A percentile compares a stretch with the other conserved stretches of the same genome.
phyloP scores from a whole-genome alignment of 2,329 filamentous ascomycete genomes.

The Meredithiella fracta region DNA sequence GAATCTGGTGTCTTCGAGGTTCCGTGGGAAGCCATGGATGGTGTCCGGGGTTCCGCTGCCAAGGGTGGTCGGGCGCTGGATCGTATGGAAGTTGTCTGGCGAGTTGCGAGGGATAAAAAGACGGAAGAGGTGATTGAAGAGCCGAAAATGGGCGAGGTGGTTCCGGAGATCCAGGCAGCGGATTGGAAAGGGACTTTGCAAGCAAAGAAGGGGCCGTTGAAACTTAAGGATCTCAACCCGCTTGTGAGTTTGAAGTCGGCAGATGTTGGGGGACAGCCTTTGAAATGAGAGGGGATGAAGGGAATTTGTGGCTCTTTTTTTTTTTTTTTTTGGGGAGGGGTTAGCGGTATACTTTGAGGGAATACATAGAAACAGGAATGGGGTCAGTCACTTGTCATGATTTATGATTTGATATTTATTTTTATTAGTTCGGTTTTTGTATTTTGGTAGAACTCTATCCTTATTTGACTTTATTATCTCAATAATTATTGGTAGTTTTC shows the following conservation, averaged over 20 bases:
- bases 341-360: too few relatives aligned
- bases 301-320: neutral
- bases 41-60: constrained; percentile 73
- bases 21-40: constrained; percentile 61
- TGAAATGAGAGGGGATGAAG: neutral
- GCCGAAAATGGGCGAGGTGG: constrained; percentile 48
- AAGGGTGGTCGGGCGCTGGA: constrained; percentile 77
- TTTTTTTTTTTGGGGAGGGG: constrained; percentile 5
- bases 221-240: constrained; percentile 24
- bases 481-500: neutral
- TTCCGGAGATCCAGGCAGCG: constrained; percentile 52
- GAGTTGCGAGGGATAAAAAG: constrained; percentile 20
- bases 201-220: constrained; percentile 25
- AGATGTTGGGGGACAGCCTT: constrained; percentile 23
- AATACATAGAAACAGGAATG: too few relatives aligned
- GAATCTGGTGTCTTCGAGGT: constrained; percentile 47
- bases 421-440: neutral
- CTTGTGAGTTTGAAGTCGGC: constrained; percentile 23
- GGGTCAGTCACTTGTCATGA: too few relatives aligned
- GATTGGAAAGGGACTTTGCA: constrained; percentile 54
- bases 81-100: constrained; percentile 73
- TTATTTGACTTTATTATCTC: neutral
- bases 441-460: neutral
- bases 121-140: constrained; percentile 30
- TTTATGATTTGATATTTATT: constrained; percentile 3